phyloP scores from a whole-genome alignment of 768 basidiomycete species.

The Tulasnella calospora region DNA sequence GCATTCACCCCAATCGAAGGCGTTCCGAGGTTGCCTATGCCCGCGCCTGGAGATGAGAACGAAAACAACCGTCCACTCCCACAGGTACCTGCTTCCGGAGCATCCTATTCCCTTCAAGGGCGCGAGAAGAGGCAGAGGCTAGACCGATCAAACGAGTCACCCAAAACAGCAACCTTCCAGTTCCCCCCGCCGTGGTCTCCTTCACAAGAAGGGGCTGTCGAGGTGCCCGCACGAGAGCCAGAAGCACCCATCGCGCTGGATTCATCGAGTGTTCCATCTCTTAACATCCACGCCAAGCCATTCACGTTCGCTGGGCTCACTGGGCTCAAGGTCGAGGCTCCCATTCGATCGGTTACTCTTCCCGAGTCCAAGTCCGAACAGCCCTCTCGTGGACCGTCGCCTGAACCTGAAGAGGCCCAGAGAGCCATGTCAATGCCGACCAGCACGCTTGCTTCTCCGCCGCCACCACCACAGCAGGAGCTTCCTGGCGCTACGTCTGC shows the following conservation, averaged over 20 bases:
- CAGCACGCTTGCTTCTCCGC: constrained; percentile 11
- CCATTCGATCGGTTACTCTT: background rate
- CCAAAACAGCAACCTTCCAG: constrained; percentile 12
- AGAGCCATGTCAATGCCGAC: constrained; percentile 22
- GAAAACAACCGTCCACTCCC: constrained; percentile 42
- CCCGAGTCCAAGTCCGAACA: constrained; percentile 10
- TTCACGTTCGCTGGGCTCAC: constrained; percentile 58
- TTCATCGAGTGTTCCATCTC: constrained; percentile 22
- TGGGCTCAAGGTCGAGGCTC: background rate
- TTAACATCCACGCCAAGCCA: constrained; percentile 51
- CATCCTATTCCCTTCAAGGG: constrained; percentile 53
- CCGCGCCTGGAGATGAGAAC: constrained; percentile 28
- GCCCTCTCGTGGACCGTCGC: background rate
- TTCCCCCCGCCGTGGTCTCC: constrained; percentile 23
- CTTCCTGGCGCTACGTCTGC: background rate
- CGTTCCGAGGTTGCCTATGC: constrained; percentile 54
- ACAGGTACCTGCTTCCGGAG: constrained; percentile 35
- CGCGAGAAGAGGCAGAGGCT: constrained; percentile 74
- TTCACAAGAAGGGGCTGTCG: background rate
- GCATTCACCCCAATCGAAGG: constrained; percentile 70
- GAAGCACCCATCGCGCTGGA: background rate
- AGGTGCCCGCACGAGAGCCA: background rate
- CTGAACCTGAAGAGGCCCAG: background rate
- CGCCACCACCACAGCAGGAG: background rate
- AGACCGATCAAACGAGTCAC: constrained; percentile 37